Evolutionary conservation across 1,139 yeast species (phyloP).

Genomic region (Chernovozyma sophiae-reginae): DNA sequence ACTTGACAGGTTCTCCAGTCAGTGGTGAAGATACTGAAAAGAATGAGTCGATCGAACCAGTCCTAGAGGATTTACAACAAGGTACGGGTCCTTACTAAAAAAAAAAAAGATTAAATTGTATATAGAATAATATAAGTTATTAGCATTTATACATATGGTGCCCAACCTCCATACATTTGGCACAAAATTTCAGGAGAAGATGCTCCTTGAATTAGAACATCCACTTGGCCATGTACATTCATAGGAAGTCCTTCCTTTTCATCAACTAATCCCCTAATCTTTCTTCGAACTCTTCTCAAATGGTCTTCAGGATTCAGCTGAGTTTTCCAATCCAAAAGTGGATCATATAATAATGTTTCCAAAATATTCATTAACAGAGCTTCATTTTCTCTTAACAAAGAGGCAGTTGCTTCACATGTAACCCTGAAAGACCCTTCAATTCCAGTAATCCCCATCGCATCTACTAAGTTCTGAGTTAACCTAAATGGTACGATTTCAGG

Average conservation of each 20-base stretch:
- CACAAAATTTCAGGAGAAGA: constrained; percentile 66
- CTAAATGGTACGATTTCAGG: constrained; percentile 97
- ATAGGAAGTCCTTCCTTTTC: constrained; percentile 82
- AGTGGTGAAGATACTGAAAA: too few relatives aligned
- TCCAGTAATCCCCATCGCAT: constrained; percentile 88
- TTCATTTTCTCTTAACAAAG: constrained; percentile 71
- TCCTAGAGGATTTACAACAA: too few relatives aligned
- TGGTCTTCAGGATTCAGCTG: constrained; percentile 59
- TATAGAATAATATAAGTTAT: too few relatives aligned
- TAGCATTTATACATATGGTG: constrained; percentile 46
- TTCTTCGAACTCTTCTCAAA: constrained; percentile 69
- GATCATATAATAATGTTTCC: constrained; percentile 91
- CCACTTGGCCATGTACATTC: constrained; percentile 92
- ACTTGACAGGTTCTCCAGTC: not conserved
- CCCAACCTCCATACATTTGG: constrained; percentile 95
- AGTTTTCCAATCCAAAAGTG: constrained; percentile 69
- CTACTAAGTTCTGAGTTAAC: constrained; percentile 80
- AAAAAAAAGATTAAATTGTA: not conserved
- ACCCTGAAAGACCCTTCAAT: constrained; percentile 87
- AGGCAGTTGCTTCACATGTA: constrained; percentile 81
- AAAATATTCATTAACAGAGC: constrained; percentile 86
- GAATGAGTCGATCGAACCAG: too few relatives aligned
- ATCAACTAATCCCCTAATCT: constrained; percentile 74
- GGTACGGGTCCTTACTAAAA: too few relatives aligned
- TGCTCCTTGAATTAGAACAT: constrained; percentile 82